A percentile compares a stretch with the other conserved stretches of the same genome.
Evolutionary conservation across 208 protist genomes (phyloP).

Genomic region (Blechomonas ayalai): DNA sequence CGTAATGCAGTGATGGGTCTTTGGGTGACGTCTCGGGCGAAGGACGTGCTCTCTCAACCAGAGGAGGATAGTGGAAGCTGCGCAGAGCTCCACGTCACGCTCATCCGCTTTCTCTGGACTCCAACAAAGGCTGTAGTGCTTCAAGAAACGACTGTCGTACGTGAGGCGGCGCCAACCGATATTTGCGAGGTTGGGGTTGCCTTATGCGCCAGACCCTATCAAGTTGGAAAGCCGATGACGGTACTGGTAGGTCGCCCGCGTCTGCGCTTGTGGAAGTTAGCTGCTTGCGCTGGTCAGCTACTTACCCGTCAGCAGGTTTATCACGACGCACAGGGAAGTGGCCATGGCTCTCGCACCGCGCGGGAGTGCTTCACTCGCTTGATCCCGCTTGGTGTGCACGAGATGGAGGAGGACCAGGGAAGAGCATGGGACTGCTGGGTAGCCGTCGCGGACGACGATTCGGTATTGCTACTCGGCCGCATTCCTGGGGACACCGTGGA

Average conservation of each 20-base stretch:
- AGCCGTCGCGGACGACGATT: conserved; percentile 28
- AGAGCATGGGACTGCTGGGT: conserved; percentile 28
- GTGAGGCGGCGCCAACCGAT: conserved; percentile 20
- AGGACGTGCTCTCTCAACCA: conserved; percentile 5
- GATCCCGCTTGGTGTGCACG: conserved; percentile 32
- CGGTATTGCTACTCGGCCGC: conserved; percentile 28
- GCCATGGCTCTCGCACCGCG: conserved; percentile 9
- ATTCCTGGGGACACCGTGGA: neutral
- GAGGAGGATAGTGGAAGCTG: neutral
- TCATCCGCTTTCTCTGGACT: conserved; percentile 25
- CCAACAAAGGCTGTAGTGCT: conserved; percentile 27
- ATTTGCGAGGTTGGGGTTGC: conserved; percentile 47
- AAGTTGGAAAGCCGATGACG: conserved; percentile 9
- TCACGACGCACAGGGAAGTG: conserved; percentile 11
- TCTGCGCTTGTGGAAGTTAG: conserved; percentile 25
- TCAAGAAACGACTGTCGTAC: conserved; percentile 19
- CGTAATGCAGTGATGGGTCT: conserved; percentile 14
- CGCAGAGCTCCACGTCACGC: conserved; percentile 29
- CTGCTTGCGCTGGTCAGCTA: conserved; percentile 29
- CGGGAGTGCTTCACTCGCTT: conserved; percentile 34
- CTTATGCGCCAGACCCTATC: conserved; percentile 15
- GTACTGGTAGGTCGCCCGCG: conserved; percentile 35
- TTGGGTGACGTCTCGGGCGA: conserved; percentile 29
- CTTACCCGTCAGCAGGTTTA: conserved; percentile 28
- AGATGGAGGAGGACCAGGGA: conserved; percentile 5